A percentile compares a stretch with the other conserved stretches of the same genome.
Conservation (phyloP, 108 stramenopile genomes). For the Schizochytrium sp. region DNA sequence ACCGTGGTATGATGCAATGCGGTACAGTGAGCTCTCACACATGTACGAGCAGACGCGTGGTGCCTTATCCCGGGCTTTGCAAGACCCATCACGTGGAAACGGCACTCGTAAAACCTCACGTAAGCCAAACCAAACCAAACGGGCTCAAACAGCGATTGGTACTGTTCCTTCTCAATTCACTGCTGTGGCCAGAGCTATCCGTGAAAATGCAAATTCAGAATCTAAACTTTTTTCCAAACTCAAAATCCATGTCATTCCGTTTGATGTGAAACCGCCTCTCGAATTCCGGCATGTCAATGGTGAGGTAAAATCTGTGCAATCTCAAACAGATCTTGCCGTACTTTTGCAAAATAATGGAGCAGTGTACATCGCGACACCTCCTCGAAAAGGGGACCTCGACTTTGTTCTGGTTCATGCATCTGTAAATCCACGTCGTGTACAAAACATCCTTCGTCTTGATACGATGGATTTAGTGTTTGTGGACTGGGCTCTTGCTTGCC, state of each 20-base stretch:
- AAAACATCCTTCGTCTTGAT: neutral
- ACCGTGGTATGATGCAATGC: slow-evolving; percentile 3
- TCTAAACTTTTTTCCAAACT: neutral
- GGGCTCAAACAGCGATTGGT: neutral
- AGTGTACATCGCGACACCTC: neutral
- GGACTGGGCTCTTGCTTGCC: neutral
- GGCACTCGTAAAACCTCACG: neutral
- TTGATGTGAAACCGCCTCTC: neutral
- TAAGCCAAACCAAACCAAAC: neutral
- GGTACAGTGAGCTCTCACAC: neutral
- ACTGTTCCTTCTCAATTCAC: slow-evolving; percentile 1
- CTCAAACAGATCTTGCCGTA: neutral
- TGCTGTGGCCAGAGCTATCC: neutral
- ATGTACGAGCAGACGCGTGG: neutral
- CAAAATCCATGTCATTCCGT: neutral
- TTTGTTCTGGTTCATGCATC: neutral
- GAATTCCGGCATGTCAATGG: slow-evolving; percentile 20
- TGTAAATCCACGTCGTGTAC: neutral
- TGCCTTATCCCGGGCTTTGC: neutral
- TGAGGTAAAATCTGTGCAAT: neutral
- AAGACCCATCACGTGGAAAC: neutral
- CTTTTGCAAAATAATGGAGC: neutral
- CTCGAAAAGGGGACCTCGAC: neutral
- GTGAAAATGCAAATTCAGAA: neutral
- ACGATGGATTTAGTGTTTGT: neutral